Conservation (phyloP, 139 green algal species). For the Chlamydomonas sphaeroides region DNA sequence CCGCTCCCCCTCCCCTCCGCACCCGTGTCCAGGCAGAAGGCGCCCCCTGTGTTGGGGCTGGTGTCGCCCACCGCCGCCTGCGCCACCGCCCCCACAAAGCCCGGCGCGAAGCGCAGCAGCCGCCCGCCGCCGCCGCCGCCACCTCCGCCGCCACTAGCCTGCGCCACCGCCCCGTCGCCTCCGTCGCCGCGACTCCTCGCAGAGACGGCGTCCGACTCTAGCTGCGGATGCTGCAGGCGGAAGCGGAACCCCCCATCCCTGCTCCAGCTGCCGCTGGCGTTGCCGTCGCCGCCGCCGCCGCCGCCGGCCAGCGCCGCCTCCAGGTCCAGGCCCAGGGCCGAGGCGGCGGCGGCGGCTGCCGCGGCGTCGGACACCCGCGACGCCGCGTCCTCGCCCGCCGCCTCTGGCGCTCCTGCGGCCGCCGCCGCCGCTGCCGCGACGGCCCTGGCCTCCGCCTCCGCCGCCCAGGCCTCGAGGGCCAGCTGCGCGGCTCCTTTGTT, state of each 20-base stretch:
- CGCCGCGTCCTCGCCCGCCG: background rate
- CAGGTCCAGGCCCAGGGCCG: conserved; percentile 4
- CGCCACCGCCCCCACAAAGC: conserved; percentile 82
- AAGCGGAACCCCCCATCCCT: background rate
- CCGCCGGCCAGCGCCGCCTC: background rate
- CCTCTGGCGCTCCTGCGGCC: background rate
- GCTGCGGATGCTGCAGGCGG: too few species aligned
- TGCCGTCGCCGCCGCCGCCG: background rate
- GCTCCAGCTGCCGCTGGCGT: background rate
- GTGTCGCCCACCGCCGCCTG: conserved; percentile 84
- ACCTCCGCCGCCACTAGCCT: background rate
- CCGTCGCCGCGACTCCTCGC: too few species aligned
- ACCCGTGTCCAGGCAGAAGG: conserved; percentile 86
- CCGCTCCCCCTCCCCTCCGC: too few species aligned
- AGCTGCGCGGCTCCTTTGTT: conserved; percentile 87
- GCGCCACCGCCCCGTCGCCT: too few species aligned
- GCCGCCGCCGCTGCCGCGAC: background rate
- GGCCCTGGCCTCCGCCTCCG: conserved; percentile 20
- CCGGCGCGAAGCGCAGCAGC: background rate
- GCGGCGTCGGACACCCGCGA: background rate
- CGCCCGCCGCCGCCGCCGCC: background rate
- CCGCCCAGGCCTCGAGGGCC: conserved; percentile 70
- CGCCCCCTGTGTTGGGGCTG: conserved; percentile 79
- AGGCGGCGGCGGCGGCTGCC: background rate
- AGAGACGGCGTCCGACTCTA: too few species aligned